phyloP scores from a whole-genome alignment of 805 yeast genomes.

The Cyberlindnera xylosilytica region DNA sequence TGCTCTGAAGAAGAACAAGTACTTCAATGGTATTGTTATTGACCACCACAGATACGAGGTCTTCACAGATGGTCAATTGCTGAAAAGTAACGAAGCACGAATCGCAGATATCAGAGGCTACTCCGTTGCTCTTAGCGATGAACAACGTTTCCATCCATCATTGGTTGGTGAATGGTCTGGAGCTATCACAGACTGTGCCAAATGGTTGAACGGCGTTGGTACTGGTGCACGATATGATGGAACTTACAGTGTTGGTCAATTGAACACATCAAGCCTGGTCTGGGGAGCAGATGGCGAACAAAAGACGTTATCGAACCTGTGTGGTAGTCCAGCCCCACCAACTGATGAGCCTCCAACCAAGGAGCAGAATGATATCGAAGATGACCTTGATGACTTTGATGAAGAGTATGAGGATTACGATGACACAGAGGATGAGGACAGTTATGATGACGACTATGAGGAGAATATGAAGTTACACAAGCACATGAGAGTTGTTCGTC shows the following conservation, averaged over 20 bases:
- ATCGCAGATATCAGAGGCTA: conserved; percentile 30
- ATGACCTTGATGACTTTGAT: background rate
- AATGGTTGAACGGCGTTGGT: conserved; percentile 68
- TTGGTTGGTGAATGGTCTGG: conserved; percentile 72
- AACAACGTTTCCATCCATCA: conserved; percentile 43
- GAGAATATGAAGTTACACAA: background rate
- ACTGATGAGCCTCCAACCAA: too few relatives aligned
- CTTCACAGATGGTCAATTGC: conserved; percentile 62
- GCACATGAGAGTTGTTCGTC: background rate
- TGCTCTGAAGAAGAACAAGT: conserved; percentile 17
- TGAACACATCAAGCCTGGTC: conserved; percentile 5
- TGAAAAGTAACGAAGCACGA: conserved; percentile 35
- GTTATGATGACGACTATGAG: conserved; percentile 3
- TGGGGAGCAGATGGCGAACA: background rate
- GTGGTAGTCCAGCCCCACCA: too few relatives aligned
- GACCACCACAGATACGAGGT: conserved; percentile 94
- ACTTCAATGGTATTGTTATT: conserved; percentile 59
- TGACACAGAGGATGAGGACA: background rate
- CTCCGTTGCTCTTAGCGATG: conserved; percentile 27
- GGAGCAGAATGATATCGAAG: too few relatives aligned
- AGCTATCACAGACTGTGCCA: conserved; percentile 68
- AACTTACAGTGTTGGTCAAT: conserved; percentile 29
- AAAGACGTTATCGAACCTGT: too few relatives aligned
- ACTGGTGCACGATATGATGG: conserved; percentile 63
- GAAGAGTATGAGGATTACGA: background rate